Evolutionary conservation across 2,329 filamentous ascomycete species (phyloP), one percentile per base, ranked within the genome.

Genomic region (Herpomyces periplanetae): DNA sequence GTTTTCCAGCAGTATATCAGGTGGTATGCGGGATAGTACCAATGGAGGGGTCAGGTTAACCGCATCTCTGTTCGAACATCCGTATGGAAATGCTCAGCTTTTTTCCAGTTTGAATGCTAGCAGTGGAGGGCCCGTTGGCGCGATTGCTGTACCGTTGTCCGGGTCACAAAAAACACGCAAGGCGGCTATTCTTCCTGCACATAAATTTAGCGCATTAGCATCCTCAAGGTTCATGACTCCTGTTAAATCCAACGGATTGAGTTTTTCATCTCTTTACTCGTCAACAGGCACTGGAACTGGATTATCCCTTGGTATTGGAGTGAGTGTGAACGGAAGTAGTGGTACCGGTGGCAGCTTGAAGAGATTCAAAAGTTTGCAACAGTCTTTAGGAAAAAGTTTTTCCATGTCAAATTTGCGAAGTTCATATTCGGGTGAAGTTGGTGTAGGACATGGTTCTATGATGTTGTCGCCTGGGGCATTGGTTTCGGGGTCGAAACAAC

Each of bases 241-340:
- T 1, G 65, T 71, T 28, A 75, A 69, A 40, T 54, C 63, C 21
- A 42, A 41, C 21, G 69, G 68, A 3, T 88, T 68, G 33, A 75
- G 75, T 2, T 85, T 88, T 35, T 71, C 64, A 2, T 88, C 88
- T 39, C 85, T 71, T 26, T 71, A 61, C 2, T 87, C 85, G 30
- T 69, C 68, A 17, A 73, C 64, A 1, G n/a, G n/a, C n/a, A 71
- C 75, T 4, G 56, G 47, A 22, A 66, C 56, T 27, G 52, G 51
- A 10, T 51, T 62, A 3, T 49, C 60, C 32, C 49, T 45, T 14
- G 45, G 52, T 16, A 68, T 60, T 35, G 63, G 64, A 4, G 63
- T 66, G 3, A 57, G 53, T 14, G 48, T 47, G 8, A 41, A 63
- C 19, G 52, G 54, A 10, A 55, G 54, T 31, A 71, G 58, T 31